Evolutionary conservation across 2,329 filamentous ascomycete genomes (phyloP).

Genomic region (Chrysosporium queenslandicum): DNA sequence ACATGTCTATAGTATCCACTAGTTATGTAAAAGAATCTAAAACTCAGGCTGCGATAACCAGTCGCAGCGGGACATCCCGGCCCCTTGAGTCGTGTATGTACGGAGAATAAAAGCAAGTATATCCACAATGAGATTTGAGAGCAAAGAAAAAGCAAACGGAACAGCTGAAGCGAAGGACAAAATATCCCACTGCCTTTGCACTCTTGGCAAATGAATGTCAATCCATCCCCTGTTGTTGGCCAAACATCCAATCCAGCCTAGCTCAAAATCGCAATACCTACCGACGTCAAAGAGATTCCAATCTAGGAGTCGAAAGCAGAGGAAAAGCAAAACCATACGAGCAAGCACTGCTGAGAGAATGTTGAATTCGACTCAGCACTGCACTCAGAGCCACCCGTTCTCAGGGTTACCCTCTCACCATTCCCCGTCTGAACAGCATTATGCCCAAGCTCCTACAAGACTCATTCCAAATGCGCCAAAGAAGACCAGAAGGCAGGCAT

Average conservation of each 20-base stretch:
- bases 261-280: slow-evolving; percentile 5
- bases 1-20: too few relatives aligned
- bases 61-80: too few relatives aligned
- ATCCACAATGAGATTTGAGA: too few relatives aligned
- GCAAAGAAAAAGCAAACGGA: too few relatives aligned
- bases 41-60: too few relatives aligned
- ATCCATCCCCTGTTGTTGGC: too few relatives aligned
- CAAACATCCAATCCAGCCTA: slow-evolving; percentile 13
- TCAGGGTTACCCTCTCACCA: neutral
- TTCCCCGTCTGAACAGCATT: neutral
- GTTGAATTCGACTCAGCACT: slow-evolving; percentile 2
- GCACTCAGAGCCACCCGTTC: neutral
- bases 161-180: too few relatives aligned
- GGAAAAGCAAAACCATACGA: neutral
- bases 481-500: slow-evolving; percentile 55
- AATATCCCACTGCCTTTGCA: too few relatives aligned
- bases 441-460: slow-evolving; percentile 60
- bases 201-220: too few relatives aligned
- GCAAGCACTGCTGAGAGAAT: neutral
- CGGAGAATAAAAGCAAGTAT: too few relatives aligned
- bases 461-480: slow-evolving; percentile 60
- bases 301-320: neutral
- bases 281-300: slow-evolving; percentile 7
- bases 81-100: too few relatives aligned
- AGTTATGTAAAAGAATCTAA: too few relatives aligned